phyloP scores from a whole-genome alignment of 1,284 basidiomycete species.

The Tilletia setariae region DNA sequence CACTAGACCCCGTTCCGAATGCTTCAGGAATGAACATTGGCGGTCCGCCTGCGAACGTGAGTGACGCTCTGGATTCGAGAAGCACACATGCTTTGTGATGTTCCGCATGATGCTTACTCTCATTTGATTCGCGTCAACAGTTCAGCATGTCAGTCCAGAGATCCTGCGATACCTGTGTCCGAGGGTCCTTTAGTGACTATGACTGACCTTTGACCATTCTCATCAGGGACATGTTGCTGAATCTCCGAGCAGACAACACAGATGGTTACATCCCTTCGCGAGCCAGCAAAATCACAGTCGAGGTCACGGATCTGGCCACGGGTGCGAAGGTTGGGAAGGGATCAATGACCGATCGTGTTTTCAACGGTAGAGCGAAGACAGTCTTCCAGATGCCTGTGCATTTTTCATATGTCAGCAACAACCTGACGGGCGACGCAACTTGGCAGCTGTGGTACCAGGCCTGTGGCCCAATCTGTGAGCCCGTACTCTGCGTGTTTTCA shows the following conservation, averaged over 20 bases:
- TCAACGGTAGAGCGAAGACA: constrained; percentile 28
- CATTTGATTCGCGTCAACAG: neutral
- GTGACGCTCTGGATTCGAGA: neutral
- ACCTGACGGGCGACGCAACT: constrained; percentile 38
- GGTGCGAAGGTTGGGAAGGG: constrained; percentile 33
- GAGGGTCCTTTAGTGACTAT: neutral
- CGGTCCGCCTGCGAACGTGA: constrained; percentile 31
- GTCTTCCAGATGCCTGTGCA: constrained; percentile 37
- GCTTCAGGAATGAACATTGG: constrained; percentile 35
- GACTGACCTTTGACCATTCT: neutral
- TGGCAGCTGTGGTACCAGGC: constrained; percentile 35
- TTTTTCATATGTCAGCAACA: constrained; percentile 35
- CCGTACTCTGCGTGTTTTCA: neutral
- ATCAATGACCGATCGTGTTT: constrained; percentile 17
- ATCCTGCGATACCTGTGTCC: neutral
- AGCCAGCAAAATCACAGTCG: constrained; percentile 27
- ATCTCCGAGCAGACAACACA: constrained; percentile 38
- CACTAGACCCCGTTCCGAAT: constrained; percentile 37
- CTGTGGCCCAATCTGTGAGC: constrained; percentile 31
- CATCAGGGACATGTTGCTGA: constrained; percentile 44
- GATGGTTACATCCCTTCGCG: constrained; percentile 31
- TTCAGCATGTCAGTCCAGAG: neutral
- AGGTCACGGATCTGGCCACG: constrained; percentile 34
- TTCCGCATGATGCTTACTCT: neutral
- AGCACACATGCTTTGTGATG: neutral